phyloP scores from a whole-genome alignment of 306 rosid species.

The Cotoneaster glaucophyllus region DNA sequence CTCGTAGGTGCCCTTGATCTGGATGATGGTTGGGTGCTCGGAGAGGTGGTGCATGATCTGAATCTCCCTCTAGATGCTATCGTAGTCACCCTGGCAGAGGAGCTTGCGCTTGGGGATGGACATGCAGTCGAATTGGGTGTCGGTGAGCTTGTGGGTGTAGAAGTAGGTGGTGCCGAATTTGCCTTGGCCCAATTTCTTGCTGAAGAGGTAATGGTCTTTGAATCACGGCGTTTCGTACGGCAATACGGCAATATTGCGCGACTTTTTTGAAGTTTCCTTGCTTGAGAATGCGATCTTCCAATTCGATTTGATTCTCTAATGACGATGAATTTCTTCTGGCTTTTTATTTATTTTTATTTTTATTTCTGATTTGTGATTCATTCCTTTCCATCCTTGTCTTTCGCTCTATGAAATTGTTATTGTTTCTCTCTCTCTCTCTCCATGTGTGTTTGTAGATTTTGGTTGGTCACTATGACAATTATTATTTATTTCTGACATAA shows the following conservation, averaged over 20 bases:
- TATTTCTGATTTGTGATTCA: too few relatives aligned
- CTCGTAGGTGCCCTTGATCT: slow-evolving; percentile 71
- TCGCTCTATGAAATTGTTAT: too few relatives aligned
- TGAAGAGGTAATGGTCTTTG: slow-evolving; percentile 69
- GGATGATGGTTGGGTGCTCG: slow-evolving; percentile 62
- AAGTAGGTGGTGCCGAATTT: slow-evolving; percentile 78
- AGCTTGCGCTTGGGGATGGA: slow-evolving; percentile 88
- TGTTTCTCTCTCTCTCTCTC: too few relatives aligned
- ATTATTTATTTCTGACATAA: too few relatives aligned
- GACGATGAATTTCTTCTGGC: too few relatives aligned
- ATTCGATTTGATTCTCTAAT: too few relatives aligned
- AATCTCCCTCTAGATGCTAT: slow-evolving; percentile 88
- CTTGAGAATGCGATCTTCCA: slow-evolving; percentile 6
- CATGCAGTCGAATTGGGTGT: slow-evolving; percentile 58
- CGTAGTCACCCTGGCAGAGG: slow-evolving; percentile 62
- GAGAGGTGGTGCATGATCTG: slow-evolving; percentile 90
- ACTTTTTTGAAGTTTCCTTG: neutral
- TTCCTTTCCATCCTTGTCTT: too few relatives aligned
- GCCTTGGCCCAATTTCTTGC: slow-evolving; percentile 81
- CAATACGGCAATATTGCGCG: slow-evolving; percentile 27
- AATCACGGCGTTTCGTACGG: slow-evolving; percentile 64
- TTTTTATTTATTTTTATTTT: too few relatives aligned
- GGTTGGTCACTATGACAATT: too few relatives aligned
- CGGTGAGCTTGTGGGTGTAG: slow-evolving; percentile 47
- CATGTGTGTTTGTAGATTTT: too few relatives aligned